Evolutionary conservation across 495 filamentous ascomycete species (phyloP).

Genomic region (Aspergillus ellipticus): DNA sequence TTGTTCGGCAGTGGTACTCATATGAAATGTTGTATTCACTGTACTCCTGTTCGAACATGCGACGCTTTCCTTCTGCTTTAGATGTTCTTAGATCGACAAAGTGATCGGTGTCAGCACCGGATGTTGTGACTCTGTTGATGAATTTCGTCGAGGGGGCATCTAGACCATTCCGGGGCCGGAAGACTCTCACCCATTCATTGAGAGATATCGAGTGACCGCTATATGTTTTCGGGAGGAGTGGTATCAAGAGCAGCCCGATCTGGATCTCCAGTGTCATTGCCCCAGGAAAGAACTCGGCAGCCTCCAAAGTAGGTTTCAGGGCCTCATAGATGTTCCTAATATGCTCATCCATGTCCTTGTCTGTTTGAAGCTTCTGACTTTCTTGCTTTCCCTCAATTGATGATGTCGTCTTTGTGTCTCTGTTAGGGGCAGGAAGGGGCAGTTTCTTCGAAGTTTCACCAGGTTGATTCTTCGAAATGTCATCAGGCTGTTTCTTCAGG

Average conservation of each 20-base stretch:
- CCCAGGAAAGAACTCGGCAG: constrained; percentile 28
- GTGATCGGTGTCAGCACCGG: constrained; percentile 34
- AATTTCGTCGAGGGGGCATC: constrained; percentile 22
- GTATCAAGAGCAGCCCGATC: constrained; percentile 34
- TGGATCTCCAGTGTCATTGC: constrained; percentile 31
- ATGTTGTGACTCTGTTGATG: constrained; percentile 32
- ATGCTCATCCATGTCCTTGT: not conserved
- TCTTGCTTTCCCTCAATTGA: not conserved
- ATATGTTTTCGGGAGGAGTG: constrained; percentile 19
- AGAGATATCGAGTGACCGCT: constrained; percentile 11
- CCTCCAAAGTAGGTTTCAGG: constrained; percentile 23
- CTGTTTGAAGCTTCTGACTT: constrained; percentile 1
- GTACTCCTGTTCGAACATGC: constrained; percentile 30
- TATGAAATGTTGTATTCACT: constrained; percentile 39
- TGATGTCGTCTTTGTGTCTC: not conserved
- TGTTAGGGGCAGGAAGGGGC: not conserved
- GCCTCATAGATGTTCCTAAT: constrained; percentile 18
- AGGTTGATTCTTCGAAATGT: not conserved
- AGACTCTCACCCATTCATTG: constrained; percentile 24
- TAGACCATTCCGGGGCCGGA: constrained; percentile 18
- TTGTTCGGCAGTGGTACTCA: constrained; percentile 45
- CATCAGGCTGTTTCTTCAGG: constrained; percentile 3
- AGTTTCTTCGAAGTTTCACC: not conserved
- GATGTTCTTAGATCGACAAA: constrained; percentile 31
- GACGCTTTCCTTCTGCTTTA: constrained; percentile 17